Conservation (phyloP, 2,329 filamentous ascomycete species). For the Phialophora tarda region DNA sequence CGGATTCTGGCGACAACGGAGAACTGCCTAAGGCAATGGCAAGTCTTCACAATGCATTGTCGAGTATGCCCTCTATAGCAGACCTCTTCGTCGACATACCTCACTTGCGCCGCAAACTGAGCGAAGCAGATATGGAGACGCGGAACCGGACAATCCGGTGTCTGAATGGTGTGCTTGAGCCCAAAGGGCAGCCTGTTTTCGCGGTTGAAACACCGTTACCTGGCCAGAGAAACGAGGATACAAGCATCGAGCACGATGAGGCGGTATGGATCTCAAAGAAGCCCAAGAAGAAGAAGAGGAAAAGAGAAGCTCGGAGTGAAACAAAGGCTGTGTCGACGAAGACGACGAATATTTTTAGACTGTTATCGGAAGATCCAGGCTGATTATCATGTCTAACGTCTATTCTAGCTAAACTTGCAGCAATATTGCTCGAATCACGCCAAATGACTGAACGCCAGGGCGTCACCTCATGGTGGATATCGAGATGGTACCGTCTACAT, state of each 20-base stretch:
- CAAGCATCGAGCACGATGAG: not conserved
- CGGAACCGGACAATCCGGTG: conserved; percentile 2
- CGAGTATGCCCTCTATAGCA: conserved; percentile 30
- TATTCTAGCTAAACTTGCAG: not conserved
- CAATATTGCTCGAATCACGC: not conserved
- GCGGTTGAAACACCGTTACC: not conserved
- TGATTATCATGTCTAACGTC: not conserved
- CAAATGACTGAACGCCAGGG: not conserved
- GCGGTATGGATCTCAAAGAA: conserved; percentile 15
- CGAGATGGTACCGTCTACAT: not conserved
- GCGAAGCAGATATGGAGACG: conserved; percentile 10
- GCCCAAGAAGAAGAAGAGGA: conserved; percentile 24
- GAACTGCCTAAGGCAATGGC: not conserved
- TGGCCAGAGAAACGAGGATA: not conserved
- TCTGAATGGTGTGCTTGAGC: conserved; percentile 1
- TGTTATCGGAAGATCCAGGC: conserved; percentile 18
- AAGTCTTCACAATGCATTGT: conserved; percentile 5
- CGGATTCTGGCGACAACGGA: not conserved
- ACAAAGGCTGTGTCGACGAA: not conserved
- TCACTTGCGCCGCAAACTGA: conserved; percentile 16
- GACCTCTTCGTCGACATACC: conserved; percentile 33
- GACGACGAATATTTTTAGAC: conserved; percentile 21
- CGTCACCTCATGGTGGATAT: not conserved
- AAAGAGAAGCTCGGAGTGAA: conserved; percentile 1
- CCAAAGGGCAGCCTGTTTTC: not conserved